phyloP scores from a whole-genome alignment of 2,329 filamentous ascomycete species.

The Ophiosphaerella narmari region DNA sequence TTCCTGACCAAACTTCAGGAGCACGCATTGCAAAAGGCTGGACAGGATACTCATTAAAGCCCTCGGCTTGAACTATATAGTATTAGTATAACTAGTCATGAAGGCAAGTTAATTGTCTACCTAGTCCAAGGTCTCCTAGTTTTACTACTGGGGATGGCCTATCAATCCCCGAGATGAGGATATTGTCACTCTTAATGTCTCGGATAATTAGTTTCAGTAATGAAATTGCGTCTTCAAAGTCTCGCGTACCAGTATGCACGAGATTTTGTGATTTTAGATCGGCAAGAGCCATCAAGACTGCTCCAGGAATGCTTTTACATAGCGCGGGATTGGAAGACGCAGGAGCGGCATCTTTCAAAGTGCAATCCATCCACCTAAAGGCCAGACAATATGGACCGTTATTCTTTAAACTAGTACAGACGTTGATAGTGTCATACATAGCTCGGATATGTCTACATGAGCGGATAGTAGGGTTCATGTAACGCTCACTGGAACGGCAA shows the following conservation, averaged over 20 bases:
- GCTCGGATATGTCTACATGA: conserved; percentile 19
- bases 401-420: not conserved
- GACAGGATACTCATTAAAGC: not conserved
- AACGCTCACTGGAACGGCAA: conserved; percentile 1
- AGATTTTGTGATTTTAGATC: no score
- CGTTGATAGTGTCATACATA: conserved; percentile 15
- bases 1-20: conserved; percentile 10
- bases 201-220: no score
- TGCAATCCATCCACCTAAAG: conserved; percentile 29
- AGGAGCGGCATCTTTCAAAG: conserved; percentile 6
- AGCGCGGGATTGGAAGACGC: no score
- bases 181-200: no score
- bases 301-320: no score
- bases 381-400: conserved; percentile 16
- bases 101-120: no score
- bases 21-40: conserved; percentile 4
- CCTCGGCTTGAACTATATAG: not conserved
- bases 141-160: no score
- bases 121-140: no score
- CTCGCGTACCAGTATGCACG: no score
- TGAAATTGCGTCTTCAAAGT: no score
- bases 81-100: not conserved
- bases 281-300: conserved; percentile 6
- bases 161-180: no score
- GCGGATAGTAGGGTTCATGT: conserved; percentile 11